Percentiles rank a stretch among this genome's conserved stretches.
Evolutionary conservation across 148 eudicot genomes (phyloP).

Genomic region (Rhododendron williamsianum): DNA sequence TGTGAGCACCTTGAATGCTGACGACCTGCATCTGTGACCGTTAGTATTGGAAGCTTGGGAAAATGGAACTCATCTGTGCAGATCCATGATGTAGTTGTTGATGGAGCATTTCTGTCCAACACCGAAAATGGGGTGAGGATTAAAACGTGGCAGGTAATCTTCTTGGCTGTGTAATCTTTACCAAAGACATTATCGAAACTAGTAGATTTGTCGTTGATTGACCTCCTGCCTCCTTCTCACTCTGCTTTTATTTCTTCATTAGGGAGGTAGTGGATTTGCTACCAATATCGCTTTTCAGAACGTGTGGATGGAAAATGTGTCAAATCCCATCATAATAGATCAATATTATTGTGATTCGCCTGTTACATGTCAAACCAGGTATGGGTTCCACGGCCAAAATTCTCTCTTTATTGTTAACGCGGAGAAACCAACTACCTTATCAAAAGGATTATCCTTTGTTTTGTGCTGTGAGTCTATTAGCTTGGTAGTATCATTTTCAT

Average conservation of each 20-base stretch:
- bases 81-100: conserved; percentile 56
- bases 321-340: conserved; percentile 87
- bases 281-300: conserved; percentile 53
- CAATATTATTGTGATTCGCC: conserved; percentile 77
- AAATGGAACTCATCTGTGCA: conserved; percentile 38
- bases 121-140: conserved; percentile 89
- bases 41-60: conserved; percentile 93
- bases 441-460: not conserved
- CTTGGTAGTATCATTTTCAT: not conserved
- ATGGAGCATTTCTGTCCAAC: conserved; percentile 51
- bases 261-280: conserved; percentile 90
- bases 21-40: not conserved
- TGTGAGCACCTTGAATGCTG: not conserved
- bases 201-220: not conserved
- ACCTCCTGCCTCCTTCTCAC: not conserved
- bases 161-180: not conserved
- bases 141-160: conserved; percentile 93
- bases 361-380: conserved; percentile 70
- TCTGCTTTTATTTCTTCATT: conserved; percentile 10
- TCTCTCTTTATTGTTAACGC: not conserved
- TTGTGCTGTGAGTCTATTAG: not conserved
- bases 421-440: not conserved
- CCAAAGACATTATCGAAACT: not conserved
- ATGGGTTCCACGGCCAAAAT: not conserved
- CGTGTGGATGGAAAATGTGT: conserved; percentile 68